These are phyloP conservation scores for Ascochyta rabiei DNA, from an alignment of 2,329 filamentous ascomycete species.

Conservation along the genomic window DNA sequence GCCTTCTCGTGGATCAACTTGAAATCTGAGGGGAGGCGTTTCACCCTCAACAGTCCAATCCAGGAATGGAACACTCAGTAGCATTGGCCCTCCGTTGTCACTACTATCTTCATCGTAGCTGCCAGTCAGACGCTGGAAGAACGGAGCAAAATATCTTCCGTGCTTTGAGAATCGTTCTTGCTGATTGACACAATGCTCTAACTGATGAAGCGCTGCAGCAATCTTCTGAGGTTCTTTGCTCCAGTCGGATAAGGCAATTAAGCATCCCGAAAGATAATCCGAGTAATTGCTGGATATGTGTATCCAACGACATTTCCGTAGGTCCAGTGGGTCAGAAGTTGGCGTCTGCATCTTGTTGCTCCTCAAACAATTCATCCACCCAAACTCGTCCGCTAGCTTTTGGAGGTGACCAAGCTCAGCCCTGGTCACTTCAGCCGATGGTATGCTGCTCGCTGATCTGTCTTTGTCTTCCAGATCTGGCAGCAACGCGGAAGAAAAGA, in stretches of 20 bases:
- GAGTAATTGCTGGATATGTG: slow-evolving; percentile 52
- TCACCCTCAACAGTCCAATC: slow-evolving; percentile 51
- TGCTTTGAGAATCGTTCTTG: slow-evolving; percentile 48
- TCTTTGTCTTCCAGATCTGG: slow-evolving; percentile 39
- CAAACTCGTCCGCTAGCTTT: slow-evolving; percentile 47
- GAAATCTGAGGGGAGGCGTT: slow-evolving; percentile 49
- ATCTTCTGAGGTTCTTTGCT: slow-evolving; percentile 22
- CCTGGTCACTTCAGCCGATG: slow-evolving; percentile 27
- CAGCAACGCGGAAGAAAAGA: slow-evolving; percentile 42
- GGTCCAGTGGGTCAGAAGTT: too few relatives aligned
- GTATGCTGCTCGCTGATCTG: slow-evolving; percentile 21
- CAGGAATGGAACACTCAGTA: slow-evolving; percentile 14
- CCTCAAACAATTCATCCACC: slow-evolving; percentile 51
- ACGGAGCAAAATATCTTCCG: too few relatives aligned
- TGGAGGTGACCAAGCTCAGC: slow-evolving; percentile 47
- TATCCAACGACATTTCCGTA: slow-evolving; percentile 39
- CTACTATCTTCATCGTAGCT: too few relatives aligned
- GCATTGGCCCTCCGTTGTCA: too few relatives aligned
- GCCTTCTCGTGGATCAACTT: slow-evolving; percentile 51
- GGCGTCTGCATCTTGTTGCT: slow-evolving; percentile 37
- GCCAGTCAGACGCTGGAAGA: too few relatives aligned
- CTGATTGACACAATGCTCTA: slow-evolving; percentile 47
- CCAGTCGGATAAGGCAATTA: slow-evolving; percentile 43
- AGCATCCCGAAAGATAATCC: slow-evolving; percentile 46
- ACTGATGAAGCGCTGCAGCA: slow-evolving; percentile 33